Base-by-base conservation (phyloP, 148 eudicot species). In the Cornus florida region DNA sequence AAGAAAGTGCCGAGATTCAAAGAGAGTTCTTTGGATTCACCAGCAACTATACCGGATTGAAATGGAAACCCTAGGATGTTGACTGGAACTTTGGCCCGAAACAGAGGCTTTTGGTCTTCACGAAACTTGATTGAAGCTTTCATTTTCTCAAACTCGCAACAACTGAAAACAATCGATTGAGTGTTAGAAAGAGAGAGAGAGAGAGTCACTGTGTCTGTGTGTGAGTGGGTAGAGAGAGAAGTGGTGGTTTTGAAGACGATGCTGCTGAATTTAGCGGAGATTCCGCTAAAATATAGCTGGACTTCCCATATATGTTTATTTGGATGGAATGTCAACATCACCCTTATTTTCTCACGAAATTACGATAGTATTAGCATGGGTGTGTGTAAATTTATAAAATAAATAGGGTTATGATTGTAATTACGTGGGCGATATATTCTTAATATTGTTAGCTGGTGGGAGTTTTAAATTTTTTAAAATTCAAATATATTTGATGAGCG, bases 91-190 rank as follows among this genome's bases (percentile, higher is more conserved):
- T 91, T 95, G n/a, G 97, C 94, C 67, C 93, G 83, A 75, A 88
- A 79, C 0, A 95, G 78, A 4, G 98, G 98, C 48, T 86, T 93
- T 67, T 88, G 87, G 56, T 95, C 98, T 39, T 95, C 97, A 33
- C 98, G 84, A 53, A 95, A 91, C 82, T 88, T 93, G 10, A 95
- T 75, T 3, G 98, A 95, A 6, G 97, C 98, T 78, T 95, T 95
- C 98, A 95, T 95, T 10, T 77, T 82, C 1, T 69, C 23, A 13
- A 12, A 11, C 11, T 56, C 71, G 65, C 13, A 10, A 10, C 8
- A 20, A 62, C 7, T 62, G 66, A 62, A 62, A 3, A 19, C 66
- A n/a, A 62, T 19, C 16, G 7, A 17, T 4, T 1, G 32, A 11
- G 13, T 9, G 46, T 17, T 70, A 20, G 70, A 2, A 23, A 46